Evolutionary conservation across 768 basidiomycete species (phyloP).

Genomic region (Artomyces pyxidatus): DNA sequence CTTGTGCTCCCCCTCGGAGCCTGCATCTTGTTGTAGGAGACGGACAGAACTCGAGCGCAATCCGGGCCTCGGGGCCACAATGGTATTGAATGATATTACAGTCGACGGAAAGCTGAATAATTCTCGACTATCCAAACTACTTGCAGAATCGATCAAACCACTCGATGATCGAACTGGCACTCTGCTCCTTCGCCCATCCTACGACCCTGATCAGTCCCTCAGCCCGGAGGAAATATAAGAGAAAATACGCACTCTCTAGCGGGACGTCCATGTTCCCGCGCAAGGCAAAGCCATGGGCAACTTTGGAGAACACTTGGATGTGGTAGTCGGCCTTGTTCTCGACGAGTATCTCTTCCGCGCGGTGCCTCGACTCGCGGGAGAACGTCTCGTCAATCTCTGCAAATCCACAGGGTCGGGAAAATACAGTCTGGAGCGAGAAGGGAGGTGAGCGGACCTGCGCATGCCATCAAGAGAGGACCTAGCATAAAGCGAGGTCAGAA

Average conservation of each 20-base stretch:
- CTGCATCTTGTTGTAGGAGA: too few species aligned
- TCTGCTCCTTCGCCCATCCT: constrained; percentile 16
- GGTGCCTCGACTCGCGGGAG: constrained; percentile 40
- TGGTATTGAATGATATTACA: too few species aligned
- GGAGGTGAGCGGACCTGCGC: constrained; percentile 34
- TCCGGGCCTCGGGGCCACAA: too few species aligned
- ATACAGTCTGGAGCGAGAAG: too few species aligned
- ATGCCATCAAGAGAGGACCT: constrained; percentile 50
- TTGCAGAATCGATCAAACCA: constrained; percentile 14
- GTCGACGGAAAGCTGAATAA: too few species aligned
- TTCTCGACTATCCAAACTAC: too few species aligned
- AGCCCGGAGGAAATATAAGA: background rate
- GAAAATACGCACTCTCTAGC: constrained; percentile 5
- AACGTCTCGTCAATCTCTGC: constrained; percentile 51
- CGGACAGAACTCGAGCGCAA: too few species aligned
- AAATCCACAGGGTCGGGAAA: background rate
- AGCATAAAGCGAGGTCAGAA: background rate
- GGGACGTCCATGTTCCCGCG: constrained; percentile 21
- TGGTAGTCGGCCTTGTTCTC: constrained; percentile 45
- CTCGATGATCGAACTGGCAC: constrained; percentile 10
- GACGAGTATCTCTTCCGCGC: constrained; percentile 48
- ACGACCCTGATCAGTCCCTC: background rate
- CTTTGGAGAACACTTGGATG: constrained; percentile 46
- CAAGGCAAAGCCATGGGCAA: constrained; percentile 30
- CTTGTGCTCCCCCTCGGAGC: too few species aligned